Evolutionary conservation across 106 monocot species (phyloP).

Genomic region (Ottelia alismoides): DNA sequence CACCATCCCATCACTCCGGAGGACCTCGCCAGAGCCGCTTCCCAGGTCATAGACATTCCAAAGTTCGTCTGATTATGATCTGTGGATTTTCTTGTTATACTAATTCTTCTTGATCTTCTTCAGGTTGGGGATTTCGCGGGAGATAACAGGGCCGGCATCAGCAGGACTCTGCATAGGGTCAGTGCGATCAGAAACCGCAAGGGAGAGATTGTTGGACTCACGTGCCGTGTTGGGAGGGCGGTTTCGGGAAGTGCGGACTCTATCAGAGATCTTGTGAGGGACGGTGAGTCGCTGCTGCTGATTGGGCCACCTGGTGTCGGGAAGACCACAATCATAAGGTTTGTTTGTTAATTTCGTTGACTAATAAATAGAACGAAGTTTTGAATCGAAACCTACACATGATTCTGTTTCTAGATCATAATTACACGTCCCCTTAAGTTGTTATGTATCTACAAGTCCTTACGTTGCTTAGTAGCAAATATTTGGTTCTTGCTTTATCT

Average conservation of each 20-base stretch:
- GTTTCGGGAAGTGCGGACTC: constrained; percentile 53
- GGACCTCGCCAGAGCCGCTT: constrained; percentile 50
- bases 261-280: constrained; percentile 58
- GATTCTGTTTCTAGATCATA: no score
- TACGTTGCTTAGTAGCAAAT: no score
- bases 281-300: constrained; percentile 48
- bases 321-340: constrained; percentile 78
- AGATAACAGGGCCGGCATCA: constrained; percentile 65
- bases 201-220: constrained; percentile 56
- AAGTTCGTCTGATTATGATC: no score
- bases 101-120: no score
- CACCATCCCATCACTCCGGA: constrained; percentile 35
- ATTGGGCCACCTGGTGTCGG: constrained; percentile 80
- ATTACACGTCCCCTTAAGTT: no score
- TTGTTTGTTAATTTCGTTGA: no score
- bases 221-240: constrained; percentile 62
- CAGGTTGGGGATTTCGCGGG: constrained; percentile 58
- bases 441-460: no score
- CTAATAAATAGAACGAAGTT: no score
- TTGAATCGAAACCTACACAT: no score
- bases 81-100: no score
- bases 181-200: constrained; percentile 62
- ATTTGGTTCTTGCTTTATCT: no score
- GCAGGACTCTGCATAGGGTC: constrained; percentile 61
- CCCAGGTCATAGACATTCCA: no score